Percentiles rank a stretch among this genome's conserved stretches.
These are phyloP conservation scores for Magnusiomyces starmeri DNA, from an alignment of 1,139 yeast species.

Conservation along the genomic window DNA sequence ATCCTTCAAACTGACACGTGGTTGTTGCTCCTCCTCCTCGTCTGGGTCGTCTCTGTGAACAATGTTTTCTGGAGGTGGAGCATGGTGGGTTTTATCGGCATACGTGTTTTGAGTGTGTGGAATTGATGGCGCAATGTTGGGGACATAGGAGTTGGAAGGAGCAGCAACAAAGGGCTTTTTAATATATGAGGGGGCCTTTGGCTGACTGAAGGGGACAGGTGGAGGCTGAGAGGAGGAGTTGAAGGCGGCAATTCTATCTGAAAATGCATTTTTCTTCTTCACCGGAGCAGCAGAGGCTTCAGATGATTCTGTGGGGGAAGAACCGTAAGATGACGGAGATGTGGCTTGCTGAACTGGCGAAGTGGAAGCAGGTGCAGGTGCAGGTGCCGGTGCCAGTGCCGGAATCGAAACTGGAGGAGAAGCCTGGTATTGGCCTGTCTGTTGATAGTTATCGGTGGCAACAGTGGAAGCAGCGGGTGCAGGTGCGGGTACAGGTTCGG, in stretches of 20 bases:
- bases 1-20: conserved; percentile 77
- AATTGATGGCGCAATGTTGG: conserved; percentile 17
- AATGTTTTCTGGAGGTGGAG: conserved; percentile 21
- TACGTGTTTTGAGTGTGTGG: conserved; percentile 16
- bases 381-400: conserved; percentile 15
- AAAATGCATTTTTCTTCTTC: conserved; percentile 30
- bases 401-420: conserved; percentile 18
- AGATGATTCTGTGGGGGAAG: conserved; percentile 3
- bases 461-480: conserved; percentile 13
- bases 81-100: conserved; percentile 15
- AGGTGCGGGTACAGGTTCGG: conserved; percentile 14
- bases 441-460: too few species aligned
- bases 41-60: conserved; percentile 18
- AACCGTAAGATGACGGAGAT: not conserved
- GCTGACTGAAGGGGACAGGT: conserved; percentile 27
- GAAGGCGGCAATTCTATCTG: conserved; percentile 41
- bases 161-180: conserved; percentile 38
- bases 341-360: not conserved
- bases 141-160: conserved; percentile 38
- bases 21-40: conserved; percentile 45
- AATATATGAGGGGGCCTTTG: conserved; percentile 34
- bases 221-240: conserved; percentile 37
- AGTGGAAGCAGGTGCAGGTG: conserved; percentile 9
- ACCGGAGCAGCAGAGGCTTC: conserved; percentile 11
- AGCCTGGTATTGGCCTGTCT: too few species aligned